These are phyloP conservation scores for Mychonastes homosphaera DNA, from an alignment of 139 green algal genomes.

Conservation along the genomic window DNA sequence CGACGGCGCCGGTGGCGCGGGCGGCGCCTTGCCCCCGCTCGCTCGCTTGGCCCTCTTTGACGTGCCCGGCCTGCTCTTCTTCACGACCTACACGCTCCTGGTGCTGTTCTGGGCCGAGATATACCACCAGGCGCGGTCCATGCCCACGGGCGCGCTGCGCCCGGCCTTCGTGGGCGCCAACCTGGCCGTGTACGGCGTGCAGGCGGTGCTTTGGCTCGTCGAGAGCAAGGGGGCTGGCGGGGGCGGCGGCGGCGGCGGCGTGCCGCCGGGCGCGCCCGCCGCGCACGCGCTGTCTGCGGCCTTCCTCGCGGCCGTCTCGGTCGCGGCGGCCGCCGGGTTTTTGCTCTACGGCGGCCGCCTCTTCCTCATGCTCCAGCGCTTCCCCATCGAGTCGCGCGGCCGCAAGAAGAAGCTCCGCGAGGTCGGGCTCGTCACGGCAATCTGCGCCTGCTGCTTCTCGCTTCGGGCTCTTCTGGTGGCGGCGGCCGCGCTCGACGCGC, in stretches of 20 bases:
- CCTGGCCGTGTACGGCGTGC: conserved; percentile 64
- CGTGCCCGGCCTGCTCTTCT: conserved; percentile 78
- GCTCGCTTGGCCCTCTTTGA: not conserved
- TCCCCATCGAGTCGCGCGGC: conserved; percentile 89
- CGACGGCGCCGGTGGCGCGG: not conserved
- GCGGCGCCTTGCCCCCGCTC: not conserved
- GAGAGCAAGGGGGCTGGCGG: not conserved
- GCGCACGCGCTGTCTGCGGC: conserved; percentile 36
- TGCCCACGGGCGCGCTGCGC: conserved; percentile 65
- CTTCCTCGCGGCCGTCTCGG: conserved; percentile 69
- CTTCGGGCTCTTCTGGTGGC: conserved; percentile 58
- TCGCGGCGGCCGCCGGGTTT: conserved; percentile 72
- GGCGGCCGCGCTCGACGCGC: conserved; percentile 39
- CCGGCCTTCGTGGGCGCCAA: conserved; percentile 82
- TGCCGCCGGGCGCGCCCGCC: no score
- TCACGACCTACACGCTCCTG: conserved; percentile 95
- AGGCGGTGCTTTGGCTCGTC: conserved; percentile 29
- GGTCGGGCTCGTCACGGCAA: conserved; percentile 81
- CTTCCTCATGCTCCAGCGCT: conserved; percentile 86
- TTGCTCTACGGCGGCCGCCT: conserved; percentile 89
- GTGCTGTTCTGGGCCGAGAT: conserved; percentile 99
- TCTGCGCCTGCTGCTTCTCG: conserved; percentile 86
- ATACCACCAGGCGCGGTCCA: conserved; percentile 86
- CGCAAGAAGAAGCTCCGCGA: conserved; percentile 93
- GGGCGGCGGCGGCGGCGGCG: no score